These are phyloP conservation scores for Aethionema arabicum DNA, from an alignment of 345 rosid genomes.

Conservation along the genomic window DNA sequence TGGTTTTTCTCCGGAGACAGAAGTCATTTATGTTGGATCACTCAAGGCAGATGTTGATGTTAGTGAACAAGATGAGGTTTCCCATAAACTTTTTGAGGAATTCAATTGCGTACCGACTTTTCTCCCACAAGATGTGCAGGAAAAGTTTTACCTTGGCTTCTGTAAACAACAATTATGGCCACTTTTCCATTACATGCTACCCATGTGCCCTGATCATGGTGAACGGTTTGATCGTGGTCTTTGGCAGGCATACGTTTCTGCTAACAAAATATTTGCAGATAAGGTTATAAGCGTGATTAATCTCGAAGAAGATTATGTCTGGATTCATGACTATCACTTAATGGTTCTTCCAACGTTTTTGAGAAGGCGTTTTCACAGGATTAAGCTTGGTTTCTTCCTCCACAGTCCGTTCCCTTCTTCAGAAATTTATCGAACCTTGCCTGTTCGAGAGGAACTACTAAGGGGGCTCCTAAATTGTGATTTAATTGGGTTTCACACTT, in stretches of 20 bases:
- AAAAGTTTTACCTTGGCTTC: slow-evolving; percentile 48
- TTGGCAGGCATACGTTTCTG: slow-evolving; percentile 54
- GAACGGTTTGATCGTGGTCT: slow-evolving; percentile 40
- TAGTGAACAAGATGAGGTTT: slow-evolving; percentile 47
- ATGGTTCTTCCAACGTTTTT: slow-evolving; percentile 51
- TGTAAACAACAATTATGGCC: slow-evolving; percentile 55
- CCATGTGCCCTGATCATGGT: slow-evolving; percentile 48
- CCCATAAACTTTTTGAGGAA: slow-evolving; percentile 43
- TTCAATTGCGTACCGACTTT: slow-evolving; percentile 49
- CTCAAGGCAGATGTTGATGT: slow-evolving; percentile 42
- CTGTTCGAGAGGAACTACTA: slow-evolving; percentile 47
- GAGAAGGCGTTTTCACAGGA: slow-evolving; percentile 45
- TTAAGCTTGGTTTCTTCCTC: slow-evolving; percentile 54
- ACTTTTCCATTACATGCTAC: slow-evolving; percentile 53
- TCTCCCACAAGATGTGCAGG: slow-evolving; percentile 44
- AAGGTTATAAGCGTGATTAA: slow-evolving; percentile 47
- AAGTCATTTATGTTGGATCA: slow-evolving; percentile 48
- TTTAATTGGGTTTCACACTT: slow-evolving; percentile 52
- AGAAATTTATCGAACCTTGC: slow-evolving; percentile 49
- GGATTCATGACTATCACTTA: slow-evolving; percentile 58
- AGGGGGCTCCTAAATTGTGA: slow-evolving; percentile 48
- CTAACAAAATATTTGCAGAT: slow-evolving; percentile 51
- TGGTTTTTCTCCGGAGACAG: slow-evolving; percentile 43
- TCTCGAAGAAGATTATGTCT: slow-evolving; percentile 47
- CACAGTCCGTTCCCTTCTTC: slow-evolving; percentile 56